Evolutionary conservation across 768 basidiomycete genomes (phyloP), one percentile per base, ranked within the genome.

Genomic region (Tulasnella sp.): DNA sequence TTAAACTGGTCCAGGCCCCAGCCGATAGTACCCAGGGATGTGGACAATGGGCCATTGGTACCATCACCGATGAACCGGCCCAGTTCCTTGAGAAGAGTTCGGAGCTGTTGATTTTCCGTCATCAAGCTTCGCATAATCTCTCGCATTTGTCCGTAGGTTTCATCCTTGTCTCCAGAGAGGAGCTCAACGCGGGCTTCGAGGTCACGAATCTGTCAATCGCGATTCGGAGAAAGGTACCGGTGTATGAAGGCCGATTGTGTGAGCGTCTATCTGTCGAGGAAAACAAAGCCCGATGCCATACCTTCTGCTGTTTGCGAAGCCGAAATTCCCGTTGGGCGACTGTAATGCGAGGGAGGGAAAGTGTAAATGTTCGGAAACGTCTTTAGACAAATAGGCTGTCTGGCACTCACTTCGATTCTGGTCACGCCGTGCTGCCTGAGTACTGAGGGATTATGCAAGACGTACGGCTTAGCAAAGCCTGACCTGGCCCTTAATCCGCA

Each of bases 161-260:
- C 94, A 88, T 96, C 96, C 83, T 95, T 92, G 58, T 94, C 94
- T 27, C 94, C 95, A 7, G 96, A 97, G 24, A 98, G 89, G 10
- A 98, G 92, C 85, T 97, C 96, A n/a, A 98, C 95, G 71, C 94
- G 91, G 27, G 96, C 96, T 86, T 98, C 96, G 48, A 98, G 90
- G 86, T 98, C 96, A 31, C 96, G 94, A 85, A 98, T 96, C 94
- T 98, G 82, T 74, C 56, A 39, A 71, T 77, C 27, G 52, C 52
- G 52, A 52, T 52, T 52, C 24, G 24, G n/a, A 52, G 76, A 48
- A 71, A 71, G 81, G 78, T 46, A 40, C 42, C 80, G 75, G 52
- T 0, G 12, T n/a, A n/a, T 6, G 7, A 12, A n/a, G 24, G 9
- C 52, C 52, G 52, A n/a, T 76, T 79, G 79, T 81, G 46, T 39